phyloP scores from a whole-genome alignment of 2,329 filamentous ascomycete species.

The Aaosphaeria arxii region DNA sequence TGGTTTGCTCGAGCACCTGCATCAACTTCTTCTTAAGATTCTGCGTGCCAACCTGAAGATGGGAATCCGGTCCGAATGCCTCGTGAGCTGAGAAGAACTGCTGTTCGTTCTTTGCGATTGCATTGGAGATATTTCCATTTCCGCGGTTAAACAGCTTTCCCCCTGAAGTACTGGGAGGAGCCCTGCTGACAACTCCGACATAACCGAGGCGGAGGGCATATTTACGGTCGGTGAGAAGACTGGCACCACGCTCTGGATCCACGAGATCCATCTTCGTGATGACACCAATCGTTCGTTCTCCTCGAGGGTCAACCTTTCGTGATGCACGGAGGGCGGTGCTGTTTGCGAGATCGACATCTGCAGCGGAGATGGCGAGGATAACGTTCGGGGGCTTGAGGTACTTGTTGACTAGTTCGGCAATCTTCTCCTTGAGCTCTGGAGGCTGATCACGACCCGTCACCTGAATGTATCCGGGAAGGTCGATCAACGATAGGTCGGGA shows the following conservation, averaged over 20 bases:
- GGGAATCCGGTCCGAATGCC: constrained; percentile 72
- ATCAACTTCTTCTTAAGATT: constrained; percentile 93
- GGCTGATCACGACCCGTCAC: constrained; percentile 91
- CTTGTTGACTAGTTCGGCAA: constrained; percentile 93
- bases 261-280: constrained; percentile 99
- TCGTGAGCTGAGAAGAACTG: constrained; percentile 84
- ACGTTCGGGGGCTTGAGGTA: constrained; percentile 97
- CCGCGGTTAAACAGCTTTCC: constrained; percentile 78
- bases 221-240: constrained; percentile 82
- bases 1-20: constrained; percentile 93
- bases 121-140: constrained; percentile 71
- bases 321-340: constrained; percentile 89
- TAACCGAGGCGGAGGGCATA: constrained; percentile 95
- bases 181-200: constrained; percentile 87
- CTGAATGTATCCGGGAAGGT: constrained; percentile 96
- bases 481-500: constrained; percentile 91
- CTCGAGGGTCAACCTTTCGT: constrained; percentile 85
- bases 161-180: constrained; percentile 61
- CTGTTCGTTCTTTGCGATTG: constrained; percentile 85
- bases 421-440: constrained; percentile 88
- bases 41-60: constrained; percentile 76
- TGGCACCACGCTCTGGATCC: constrained; percentile 72
- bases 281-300: constrained; percentile 96
- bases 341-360: constrained; percentile 95
- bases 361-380: constrained; percentile 94